Evolutionary conservation across 441 rosid genomes (phyloP), one percentile per base, ranked within the genome.

Genomic region (Adansonia rubrostipa): DNA sequence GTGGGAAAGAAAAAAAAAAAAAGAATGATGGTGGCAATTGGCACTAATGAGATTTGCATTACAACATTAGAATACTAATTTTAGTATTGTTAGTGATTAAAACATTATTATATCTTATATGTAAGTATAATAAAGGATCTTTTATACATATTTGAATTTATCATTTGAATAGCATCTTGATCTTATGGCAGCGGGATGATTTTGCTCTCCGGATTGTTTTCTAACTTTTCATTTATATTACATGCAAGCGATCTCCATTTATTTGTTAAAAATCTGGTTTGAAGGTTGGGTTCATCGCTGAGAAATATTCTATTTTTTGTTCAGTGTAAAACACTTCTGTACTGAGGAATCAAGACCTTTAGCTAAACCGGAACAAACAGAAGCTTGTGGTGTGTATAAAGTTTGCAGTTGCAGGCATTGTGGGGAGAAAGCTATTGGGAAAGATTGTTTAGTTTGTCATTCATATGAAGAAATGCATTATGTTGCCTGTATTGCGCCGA

Each of bases 391-490:
- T 57, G 80, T 70, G 44, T 77, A 78, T 80, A 85, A 80, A 75
- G 80, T 73, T 61, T 82, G 92, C 85, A 72, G 80, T 76, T 90
- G 92, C 85, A 84, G 86, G 82, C 80, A 67, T 19, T 93, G 99
- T 82, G 93, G 91, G 79, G 86, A 80, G 74, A 89, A 86, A 65
- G 94, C 95, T 77, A 89, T 83, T 67, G 91, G 82, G 77, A 83
- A 70, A 82, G 85, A 89, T 68, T 88, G 87, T 80, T 86, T 93
- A 82, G 91, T 91, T 28, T 95, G 97, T 82, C 94, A 92, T 86
- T 89, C 93, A 44, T 95, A 98, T 8, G 97, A 93, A 82, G 93
- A 88, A 73, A 84, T 86, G 81, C 90, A 88, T 82, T 98, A 93
- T 78, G 86, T 93, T 82, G 81, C 90, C 73, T 95, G 98, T 78